Evolutionary conservation across 1,284 basidiomycete species (phyloP).

Genomic region (Leccinum laetum): DNA sequence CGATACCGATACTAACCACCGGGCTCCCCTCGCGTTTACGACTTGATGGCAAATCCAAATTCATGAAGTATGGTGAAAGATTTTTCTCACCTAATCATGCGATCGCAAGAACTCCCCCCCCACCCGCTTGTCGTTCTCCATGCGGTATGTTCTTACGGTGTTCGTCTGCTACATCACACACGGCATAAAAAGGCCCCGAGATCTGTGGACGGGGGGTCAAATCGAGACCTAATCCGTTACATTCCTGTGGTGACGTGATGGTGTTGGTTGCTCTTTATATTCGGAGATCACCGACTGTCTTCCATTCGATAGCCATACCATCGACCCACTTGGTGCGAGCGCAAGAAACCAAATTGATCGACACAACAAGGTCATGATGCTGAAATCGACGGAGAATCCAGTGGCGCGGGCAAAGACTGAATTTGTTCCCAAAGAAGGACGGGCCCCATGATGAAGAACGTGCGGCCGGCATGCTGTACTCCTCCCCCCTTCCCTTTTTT

Average conservation of each 20-base stretch:
- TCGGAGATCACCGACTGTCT: slow-evolving; percentile 7
- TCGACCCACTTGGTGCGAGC: background rate
- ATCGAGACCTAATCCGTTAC: background rate
- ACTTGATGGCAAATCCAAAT: background rate
- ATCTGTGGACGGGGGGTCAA: slow-evolving; percentile 7
- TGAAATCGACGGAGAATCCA: slow-evolving; percentile 3
- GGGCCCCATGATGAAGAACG: background rate
- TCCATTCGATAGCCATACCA: slow-evolving; percentile 1
- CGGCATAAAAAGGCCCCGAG: background rate
- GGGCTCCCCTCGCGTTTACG: background rate
- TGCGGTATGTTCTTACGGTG: slow-evolving; percentile 8
- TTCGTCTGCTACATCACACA: background rate
- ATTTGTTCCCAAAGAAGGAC: background rate
- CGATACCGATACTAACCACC: slow-evolving; percentile 3
- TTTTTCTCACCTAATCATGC: slow-evolving; percentile 10
- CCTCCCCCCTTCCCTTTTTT: background rate
- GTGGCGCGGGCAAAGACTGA: background rate
- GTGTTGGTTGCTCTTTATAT: background rate
- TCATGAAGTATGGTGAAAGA: slow-evolving; percentile 2
- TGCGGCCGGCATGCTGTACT: background rate
- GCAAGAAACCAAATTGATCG: background rate
- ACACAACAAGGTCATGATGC: background rate
- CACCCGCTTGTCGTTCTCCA: background rate
- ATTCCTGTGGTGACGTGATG: background rate
- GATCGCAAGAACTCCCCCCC: background rate